Percentiles rank a stretch among this genome's conserved stretches.
phyloP scores from a whole-genome alignment of 1,139 yeast genomes.

The Taphrina deformans region DNA sequence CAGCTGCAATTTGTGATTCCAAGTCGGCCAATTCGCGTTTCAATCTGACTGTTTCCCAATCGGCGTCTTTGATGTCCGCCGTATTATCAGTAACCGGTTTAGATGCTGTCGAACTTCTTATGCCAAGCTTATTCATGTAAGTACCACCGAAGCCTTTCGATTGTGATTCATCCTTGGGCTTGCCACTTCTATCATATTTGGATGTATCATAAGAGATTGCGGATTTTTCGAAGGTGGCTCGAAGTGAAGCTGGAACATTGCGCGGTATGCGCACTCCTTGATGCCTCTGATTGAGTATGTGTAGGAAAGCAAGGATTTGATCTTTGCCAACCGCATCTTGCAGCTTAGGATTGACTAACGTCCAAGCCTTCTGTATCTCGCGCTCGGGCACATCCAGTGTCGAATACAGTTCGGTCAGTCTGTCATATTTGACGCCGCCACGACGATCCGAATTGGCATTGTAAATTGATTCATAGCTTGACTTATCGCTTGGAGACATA shows the following conservation, averaged over 20 bases:
- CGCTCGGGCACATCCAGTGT: constrained; percentile 74
- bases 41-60: constrained; percentile 83
- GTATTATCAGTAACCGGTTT: constrained; percentile 67
- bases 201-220: constrained; percentile 59
- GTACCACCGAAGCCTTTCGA: constrained; percentile 49
- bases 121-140: constrained; percentile 52
- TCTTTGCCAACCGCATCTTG: constrained; percentile 88
- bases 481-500: constrained; percentile 81
- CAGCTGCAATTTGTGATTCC: constrained; percentile 61
- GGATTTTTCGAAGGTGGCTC: constrained; percentile 89
- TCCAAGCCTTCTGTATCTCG: constrained; percentile 89
- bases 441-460: constrained; percentile 70
- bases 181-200: constrained; percentile 22
- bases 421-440: constrained; percentile 58
- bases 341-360: constrained; percentile 84
- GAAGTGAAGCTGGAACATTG: constrained; percentile 87
- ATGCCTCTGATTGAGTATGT: constrained; percentile 85
- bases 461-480: constrained; percentile 76
- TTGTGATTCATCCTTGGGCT: constrained; percentile 13
- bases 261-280: constrained; percentile 86
- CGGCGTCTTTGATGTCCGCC: constrained; percentile 65
- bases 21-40: constrained; percentile 75
- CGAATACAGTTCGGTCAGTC: constrained; percentile 66
- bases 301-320: constrained; percentile 84
- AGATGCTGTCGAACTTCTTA: constrained; percentile 45